These are phyloP conservation scores for Globisporangium cederbergense DNA, from an alignment of 352 stramenopile species.

Conservation along the genomic window DNA sequence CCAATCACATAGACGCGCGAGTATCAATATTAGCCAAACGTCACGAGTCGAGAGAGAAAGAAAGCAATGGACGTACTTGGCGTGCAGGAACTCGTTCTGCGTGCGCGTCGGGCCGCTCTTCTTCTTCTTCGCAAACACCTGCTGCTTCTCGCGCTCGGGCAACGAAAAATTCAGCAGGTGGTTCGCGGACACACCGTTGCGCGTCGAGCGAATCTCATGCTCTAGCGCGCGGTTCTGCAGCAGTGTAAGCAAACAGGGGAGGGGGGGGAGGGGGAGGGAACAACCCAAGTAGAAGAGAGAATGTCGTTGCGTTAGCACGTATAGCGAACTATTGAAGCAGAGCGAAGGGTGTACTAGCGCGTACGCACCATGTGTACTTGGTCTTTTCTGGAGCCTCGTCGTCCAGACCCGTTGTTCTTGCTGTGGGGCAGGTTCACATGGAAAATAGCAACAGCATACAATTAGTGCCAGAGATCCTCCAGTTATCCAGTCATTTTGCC, in stretches of 20 bases:
- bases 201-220: slow-evolving; percentile 51
- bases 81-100: slow-evolving; percentile 82
- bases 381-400: slow-evolving; percentile 12
- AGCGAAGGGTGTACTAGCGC: background rate
- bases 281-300: background rate
- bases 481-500: background rate
- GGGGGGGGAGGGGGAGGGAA: background rate
- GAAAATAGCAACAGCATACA: background rate
- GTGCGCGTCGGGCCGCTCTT: slow-evolving; percentile 60
- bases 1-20: background rate
- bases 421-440: background rate
- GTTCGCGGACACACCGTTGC: slow-evolving; percentile 73
- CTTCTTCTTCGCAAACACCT: slow-evolving; percentile 42
- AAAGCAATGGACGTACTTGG: slow-evolving; percentile 48
- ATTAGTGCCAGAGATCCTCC: background rate
- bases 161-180: slow-evolving; percentile 84
- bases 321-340: background rate
- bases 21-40: background rate
- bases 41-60: background rate
- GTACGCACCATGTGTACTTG: slow-evolving; percentile 14
- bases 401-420: slow-evolving; percentile 17
- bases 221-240: slow-evolving; percentile 51
- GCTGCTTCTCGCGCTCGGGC: slow-evolving; percentile 61
- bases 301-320: slow-evolving; percentile 2
- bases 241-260: too few relatives aligned